Evolutionary conservation across 2,329 filamentous ascomycete genomes (phyloP), one percentile per base, ranked within the genome.

Genomic region (Exophiala oligosperma): DNA sequence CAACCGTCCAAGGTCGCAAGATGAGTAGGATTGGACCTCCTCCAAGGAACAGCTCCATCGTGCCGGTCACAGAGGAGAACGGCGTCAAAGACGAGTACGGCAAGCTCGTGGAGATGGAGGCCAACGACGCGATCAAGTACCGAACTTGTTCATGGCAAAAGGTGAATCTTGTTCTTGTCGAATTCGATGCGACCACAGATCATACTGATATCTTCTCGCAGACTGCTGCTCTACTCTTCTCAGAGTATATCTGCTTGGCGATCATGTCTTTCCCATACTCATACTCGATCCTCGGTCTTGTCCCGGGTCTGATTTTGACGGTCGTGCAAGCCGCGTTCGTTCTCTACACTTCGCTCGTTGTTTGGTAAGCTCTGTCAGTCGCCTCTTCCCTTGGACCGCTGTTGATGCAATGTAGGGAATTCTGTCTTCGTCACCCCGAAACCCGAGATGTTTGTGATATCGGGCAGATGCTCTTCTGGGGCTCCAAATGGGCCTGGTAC

Each of bases 181-280:
- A 14, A 21, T 21, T 12, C 21, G 9, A n/a, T 14, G 6, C 35
- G 17, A 41, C 23, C 11, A 7, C 32, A 32, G 1, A n/a, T 23
- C 35, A 48, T 58, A 32, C 38, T 38, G 29, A 48, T 35, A 21
- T 29, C 17, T 8, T 14, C 14, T 32, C 14, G 14, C 68, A 89
- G 88, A 96, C 92, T 53, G 91, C 92, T 0, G 91, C 88, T 1
- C 74, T 96, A 66, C 84, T 97, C 52, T 96, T 97, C 76, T 94
- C 91, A 51, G 92, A 97, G 78, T 97, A 97, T 73, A 97, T 97
- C 59, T 96, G 91, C 72, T 77, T 97, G 74, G 84, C 84, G 23
- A 96, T 96, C 71, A 96, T 97, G 92, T 95, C 90, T 51, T 97
- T 97, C 67, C 92, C 92, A 0, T 96, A 90, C 82, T 96, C 91